A percentile compares a stretch with the other conserved stretches of the same genome.
Evolutionary conservation across 2,329 filamentous ascomycete genomes (phyloP).

Genomic region (Sporothrix phasma): DNA sequence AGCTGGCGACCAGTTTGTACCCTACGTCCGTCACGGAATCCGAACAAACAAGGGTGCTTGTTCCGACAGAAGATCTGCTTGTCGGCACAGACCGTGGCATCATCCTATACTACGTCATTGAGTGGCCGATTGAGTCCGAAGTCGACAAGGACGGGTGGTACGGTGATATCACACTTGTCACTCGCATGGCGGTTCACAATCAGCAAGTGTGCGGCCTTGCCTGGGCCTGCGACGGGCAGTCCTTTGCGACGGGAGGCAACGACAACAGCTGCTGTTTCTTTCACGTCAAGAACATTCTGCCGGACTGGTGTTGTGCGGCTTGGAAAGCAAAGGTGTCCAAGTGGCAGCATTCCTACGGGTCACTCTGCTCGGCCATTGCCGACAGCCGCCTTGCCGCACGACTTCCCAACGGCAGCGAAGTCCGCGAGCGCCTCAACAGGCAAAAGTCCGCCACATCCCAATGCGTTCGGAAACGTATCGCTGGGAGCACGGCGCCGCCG

Average conservation of each 20-base stretch:
- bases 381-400: constrained; percentile 5
- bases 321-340: not conserved
- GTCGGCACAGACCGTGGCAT: constrained; percentile 77
- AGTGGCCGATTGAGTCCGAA: constrained; percentile 65
- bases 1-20: constrained; percentile 63
- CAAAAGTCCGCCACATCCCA: constrained; percentile 29
- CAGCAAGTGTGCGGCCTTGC: constrained; percentile 92
- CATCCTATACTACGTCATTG: constrained; percentile 79
- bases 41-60: too few species aligned
- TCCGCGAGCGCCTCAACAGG: constrained; percentile 8
- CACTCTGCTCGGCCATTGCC: not conserved
- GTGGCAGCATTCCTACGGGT: not conserved
- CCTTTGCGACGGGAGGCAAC: constrained; percentile 83
- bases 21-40: constrained; percentile 42
- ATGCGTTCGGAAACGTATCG: constrained; percentile 55
- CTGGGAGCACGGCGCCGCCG: constrained; percentile 74
- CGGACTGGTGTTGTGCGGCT: not conserved
- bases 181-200: constrained; percentile 65
- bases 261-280: constrained; percentile 85
- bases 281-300: constrained; percentile 51
- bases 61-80: too few species aligned
- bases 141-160: constrained; percentile 58
- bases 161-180: constrained; percentile 67
- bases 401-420: constrained; percentile 1
- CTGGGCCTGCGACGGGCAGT: constrained; percentile 67